These are phyloP conservation scores for Mycena rosella DNA, from an alignment of 768 basidiomycete species.

Conservation along the genomic window DNA sequence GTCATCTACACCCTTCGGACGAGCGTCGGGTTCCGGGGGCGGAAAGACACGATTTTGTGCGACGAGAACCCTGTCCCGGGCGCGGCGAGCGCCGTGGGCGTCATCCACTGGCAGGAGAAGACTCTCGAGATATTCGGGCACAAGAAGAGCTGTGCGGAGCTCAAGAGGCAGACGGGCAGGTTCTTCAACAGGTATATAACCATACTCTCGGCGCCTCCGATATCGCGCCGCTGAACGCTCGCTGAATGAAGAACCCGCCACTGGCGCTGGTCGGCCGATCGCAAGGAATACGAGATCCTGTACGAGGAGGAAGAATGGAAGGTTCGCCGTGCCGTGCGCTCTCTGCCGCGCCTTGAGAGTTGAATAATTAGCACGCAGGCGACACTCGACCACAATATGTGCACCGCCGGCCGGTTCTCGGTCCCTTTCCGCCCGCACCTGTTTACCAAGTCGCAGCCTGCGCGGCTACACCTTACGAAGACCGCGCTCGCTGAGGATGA, in stretches of 20 bases:
- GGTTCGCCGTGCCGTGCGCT: conserved; percentile 42
- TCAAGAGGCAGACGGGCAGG: conserved; percentile 54
- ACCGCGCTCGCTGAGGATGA: conserved; percentile 56
- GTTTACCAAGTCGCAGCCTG: conserved; percentile 57
- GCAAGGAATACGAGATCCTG: conserved; percentile 59
- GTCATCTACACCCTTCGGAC: conserved; percentile 60
- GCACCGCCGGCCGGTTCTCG: conserved; percentile 53
- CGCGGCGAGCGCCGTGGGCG: conserved; percentile 53
- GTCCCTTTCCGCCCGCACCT: conserved; percentile 64
- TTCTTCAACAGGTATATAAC: conserved; percentile 46
- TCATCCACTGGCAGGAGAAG: conserved; percentile 65
- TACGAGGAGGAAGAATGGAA: conserved; percentile 63
- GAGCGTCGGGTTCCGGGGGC: conserved; percentile 56
- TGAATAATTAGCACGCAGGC: conserved; percentile 34
- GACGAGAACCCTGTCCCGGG: conserved; percentile 61
- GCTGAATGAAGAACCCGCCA: conserved; percentile 47
- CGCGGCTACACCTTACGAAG: conserved; percentile 54
- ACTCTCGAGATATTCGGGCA: conserved; percentile 59
- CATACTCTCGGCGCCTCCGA: neutral
- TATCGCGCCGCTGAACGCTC: conserved; percentile 22
- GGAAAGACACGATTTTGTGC: conserved; percentile 58
- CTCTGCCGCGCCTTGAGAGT: conserved; percentile 19
- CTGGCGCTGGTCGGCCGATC: conserved; percentile 60
- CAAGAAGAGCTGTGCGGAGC: conserved; percentile 53
- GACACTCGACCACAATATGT: conserved; percentile 42